A percentile compares a stretch with the other conserved stretches of the same genome.
These are phyloP conservation scores for Gossypium sturtianum DNA, from an alignment of 345 rosid species.

Conservation along the genomic window DNA sequence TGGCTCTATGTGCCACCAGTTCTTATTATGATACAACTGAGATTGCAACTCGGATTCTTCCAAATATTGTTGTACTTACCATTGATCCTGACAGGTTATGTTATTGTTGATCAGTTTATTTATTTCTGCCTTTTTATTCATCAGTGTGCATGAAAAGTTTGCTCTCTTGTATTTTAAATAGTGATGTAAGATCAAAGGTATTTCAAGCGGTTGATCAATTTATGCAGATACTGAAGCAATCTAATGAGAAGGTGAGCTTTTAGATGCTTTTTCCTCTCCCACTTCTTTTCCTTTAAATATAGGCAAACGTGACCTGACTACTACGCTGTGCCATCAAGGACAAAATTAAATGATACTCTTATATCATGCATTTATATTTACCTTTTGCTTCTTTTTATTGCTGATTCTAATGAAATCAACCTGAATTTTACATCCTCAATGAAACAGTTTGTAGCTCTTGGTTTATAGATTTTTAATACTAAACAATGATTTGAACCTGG, in stretches of 20 bases:
- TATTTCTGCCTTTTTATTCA: neutral
- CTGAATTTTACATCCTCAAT: no score
- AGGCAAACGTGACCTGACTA: neutral
- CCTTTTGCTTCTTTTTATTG: neutral
- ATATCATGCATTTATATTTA: neutral
- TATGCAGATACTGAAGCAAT: constrained; percentile 76
- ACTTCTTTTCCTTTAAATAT: neutral
- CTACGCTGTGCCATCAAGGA: neutral
- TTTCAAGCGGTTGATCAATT: constrained; percentile 95
- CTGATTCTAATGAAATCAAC: no score
- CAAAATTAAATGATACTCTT: neutral
- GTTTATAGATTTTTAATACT: neutral
- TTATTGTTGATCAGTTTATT: neutral
- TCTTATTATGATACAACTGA: constrained; percentile 81
- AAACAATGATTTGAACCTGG: neutral
- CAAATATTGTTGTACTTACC: constrained; percentile 79
- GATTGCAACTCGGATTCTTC: constrained; percentile 91
- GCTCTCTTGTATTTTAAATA: constrained; percentile 26
- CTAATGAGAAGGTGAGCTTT: constrained; percentile 62
- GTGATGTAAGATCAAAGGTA: constrained; percentile 91
- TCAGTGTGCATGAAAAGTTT: constrained; percentile 10
- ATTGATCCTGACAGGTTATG: constrained; percentile 89
- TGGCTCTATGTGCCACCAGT: constrained; percentile 95
- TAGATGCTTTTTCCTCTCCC: neutral
- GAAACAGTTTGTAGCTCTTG: neutral